Evolutionary conservation across 2,329 filamentous ascomycete genomes (phyloP), one percentile per base, ranked within the genome.

Genomic region (Capronia epimyces): DNA sequence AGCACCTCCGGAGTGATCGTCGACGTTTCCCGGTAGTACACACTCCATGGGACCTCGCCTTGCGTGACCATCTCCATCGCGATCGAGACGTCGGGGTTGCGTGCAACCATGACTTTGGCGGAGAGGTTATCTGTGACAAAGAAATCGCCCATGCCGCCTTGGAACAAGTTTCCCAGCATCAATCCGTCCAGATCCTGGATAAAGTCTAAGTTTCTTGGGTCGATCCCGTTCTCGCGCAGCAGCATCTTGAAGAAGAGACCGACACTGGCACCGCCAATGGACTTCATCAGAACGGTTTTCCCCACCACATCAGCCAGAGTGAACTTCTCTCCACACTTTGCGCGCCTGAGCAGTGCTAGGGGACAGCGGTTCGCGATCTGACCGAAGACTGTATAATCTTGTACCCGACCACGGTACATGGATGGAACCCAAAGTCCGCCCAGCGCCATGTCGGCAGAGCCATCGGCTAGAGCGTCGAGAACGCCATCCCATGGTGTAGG

Each of bases 401-500:
- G 45, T 24, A 49, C 46, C 15, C 46, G 25, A 25, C 32, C 27
- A 16, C 50, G 50, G 41, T 53, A 53, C 50, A 53, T 53, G 45
- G 50, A 53, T n/a, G 50, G 50, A 8, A 53, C 50, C 50, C 50
- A 53, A 32, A 53, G 43, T 16, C 50, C 50, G 16, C 50, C 50
- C 12, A 53, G 46, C 12, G 50, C 50, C 50, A 49, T 49, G 31
- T 53, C 45, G 25, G 50, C 50, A 4, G 50, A 40, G 24, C 50
- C 50, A 16, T 53, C 45, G 37, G 50, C 50, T 5, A 53, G 50
- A 3, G 45, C 50, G 32, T 49, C 46, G 25, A 53, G 50, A 13
- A 53, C 50, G 15, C 43, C 42, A 41, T 50, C 48, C 48, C 48
- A 50, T 6, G 48, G 48, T 7, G 18, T 29, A 46, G 48, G 48